A percentile compares a stretch with the other conserved stretches of the same genome.
Evolutionary conservation across 2,329 filamentous ascomycete genomes (phyloP).

Genomic region (Blumeria hordei): DNA sequence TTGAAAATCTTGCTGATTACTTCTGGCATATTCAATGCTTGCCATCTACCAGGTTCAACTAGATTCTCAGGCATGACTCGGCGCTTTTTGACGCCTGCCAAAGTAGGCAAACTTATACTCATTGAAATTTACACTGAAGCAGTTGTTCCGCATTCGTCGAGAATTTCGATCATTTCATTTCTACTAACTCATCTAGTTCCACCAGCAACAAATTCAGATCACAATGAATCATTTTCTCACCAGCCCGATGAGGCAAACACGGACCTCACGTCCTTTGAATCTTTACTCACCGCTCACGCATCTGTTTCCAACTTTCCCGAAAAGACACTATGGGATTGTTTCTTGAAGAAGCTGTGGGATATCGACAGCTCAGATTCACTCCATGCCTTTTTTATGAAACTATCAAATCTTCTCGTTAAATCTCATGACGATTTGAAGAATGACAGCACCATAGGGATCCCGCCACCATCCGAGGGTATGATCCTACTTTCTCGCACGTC

Average conservation of each 20-base stretch:
- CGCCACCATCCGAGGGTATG: slow-evolving; percentile 22
- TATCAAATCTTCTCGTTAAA: slow-evolving; percentile 33
- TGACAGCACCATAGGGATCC: slow-evolving; percentile 27
- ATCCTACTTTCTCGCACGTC: slow-evolving; percentile 48
- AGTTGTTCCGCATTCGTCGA: slow-evolving; percentile 41
- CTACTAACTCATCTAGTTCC: slow-evolving; percentile 46
- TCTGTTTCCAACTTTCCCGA: slow-evolving; percentile 39
- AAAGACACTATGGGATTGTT: slow-evolving; percentile 65
- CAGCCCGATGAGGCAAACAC: slow-evolving; percentile 12
- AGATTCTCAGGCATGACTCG: no score
- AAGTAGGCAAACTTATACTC: slow-evolving; percentile 59
- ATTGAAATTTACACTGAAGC: slow-evolving; percentile 60
- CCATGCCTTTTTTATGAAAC: slow-evolving; percentile 46
- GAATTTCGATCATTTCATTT: slow-evolving; percentile 55
- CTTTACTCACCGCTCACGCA: slow-evolving; percentile 26
- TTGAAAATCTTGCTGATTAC: no score
- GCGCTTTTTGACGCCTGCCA: slow-evolving; percentile 49
- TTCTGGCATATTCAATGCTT: no score
- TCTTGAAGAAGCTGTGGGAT: slow-evolving; percentile 60
- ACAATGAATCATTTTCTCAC: slow-evolving; percentile 14
- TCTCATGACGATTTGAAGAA: slow-evolving; percentile 34
- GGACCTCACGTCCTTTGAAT: slow-evolving; percentile 33
- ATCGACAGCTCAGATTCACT: slow-evolving; percentile 63
- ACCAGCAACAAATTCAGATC: slow-evolving; percentile 14
- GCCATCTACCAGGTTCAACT: no score